Base-by-base conservation (phyloP, 305 asterid species). In the Rubia balearica region DNA sequence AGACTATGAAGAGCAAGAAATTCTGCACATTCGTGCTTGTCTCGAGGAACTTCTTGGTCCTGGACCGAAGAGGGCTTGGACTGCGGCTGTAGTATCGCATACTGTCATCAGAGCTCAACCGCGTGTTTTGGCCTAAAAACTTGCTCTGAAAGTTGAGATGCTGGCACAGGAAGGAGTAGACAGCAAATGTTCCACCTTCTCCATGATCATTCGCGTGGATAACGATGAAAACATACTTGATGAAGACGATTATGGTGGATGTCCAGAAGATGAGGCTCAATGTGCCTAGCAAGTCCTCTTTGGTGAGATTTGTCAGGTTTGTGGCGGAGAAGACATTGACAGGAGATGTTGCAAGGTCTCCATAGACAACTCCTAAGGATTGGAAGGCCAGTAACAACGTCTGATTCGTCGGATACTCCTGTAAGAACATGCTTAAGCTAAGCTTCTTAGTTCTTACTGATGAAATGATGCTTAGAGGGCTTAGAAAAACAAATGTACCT, bases 201-300 rank as follows among this genome's bases (percentile, higher is more conserved):
- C 95, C 95, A 33, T 88, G 84, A 78, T 88, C 92, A 65, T 88
- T 79, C 0, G 90, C 90, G 19, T 83, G 81, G 5, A 85, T 67
- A n/a, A 86, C 95, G 51, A 88, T 79, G 80, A 86, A 88, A 7
- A 81, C 89, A 27, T 88, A 88, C 43, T 88, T 85, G n/a, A 88
- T 70, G 80, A 88, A 73, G 14, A 81, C 87, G 3, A 88, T 70
- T 7, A 68, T 14, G 0, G 89, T 85, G 21, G 85, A 76, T 4
- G 95, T 82, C 92, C 95, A 88, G 53, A 88, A 85, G 13, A 88
- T 83, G 7, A 88, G 89, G 80, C 95, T 86, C 8, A 88, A 77
- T n/a, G 83, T 85, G 69, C 92, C 95, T 16, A 86, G 7, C 13
- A 85, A 82, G 67, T 88, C 90, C 11, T 86, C 89, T 75, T 85